A percentile compares a stretch with the other conserved stretches of the same genome.
Evolutionary conservation across 2,329 filamentous ascomycete genomes (phyloP).

Genomic region (Rosellinia necatrix): DNA sequence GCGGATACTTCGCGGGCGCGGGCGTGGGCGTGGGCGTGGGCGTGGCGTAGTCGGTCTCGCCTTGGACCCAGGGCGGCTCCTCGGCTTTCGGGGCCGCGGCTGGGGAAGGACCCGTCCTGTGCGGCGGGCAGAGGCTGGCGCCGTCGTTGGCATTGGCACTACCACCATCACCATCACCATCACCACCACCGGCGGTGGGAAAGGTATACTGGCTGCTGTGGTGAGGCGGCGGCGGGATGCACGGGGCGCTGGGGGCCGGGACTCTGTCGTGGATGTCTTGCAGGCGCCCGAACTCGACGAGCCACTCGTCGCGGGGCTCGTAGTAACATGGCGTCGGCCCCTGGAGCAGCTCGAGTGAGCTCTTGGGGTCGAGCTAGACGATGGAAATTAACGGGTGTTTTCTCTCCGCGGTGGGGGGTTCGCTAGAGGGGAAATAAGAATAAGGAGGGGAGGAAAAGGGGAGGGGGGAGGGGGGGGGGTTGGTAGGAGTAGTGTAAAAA

Average conservation of each 20-base stretch:
- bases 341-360: conserved; percentile 4
- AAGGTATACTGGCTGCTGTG: neutral
- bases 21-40: neutral
- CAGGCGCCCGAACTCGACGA: conserved; percentile 4
- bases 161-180: neutral
- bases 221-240: neutral
- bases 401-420: neutral
- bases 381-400: neutral
- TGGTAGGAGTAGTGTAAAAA: neutral
- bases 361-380: conserved; percentile 6
- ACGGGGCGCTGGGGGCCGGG: neutral
- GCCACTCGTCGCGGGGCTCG: conserved; percentile 13
- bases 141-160: neutral
- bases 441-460: too few relatives aligned
- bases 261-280: conserved; percentile 6
- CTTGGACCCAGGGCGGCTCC: neutral
- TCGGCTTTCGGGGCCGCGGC: neutral
- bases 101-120: neutral
- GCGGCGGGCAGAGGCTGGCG: neutral
- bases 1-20: neutral
- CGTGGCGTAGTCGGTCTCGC: neutral
- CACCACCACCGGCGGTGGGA: neutral
- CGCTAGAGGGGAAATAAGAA: neutral
- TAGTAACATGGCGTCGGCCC: neutral
- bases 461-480: neutral